A percentile compares a stretch with the other conserved stretches of the same genome.
Evolutionary conservation across 495 filamentous ascomycete genomes (phyloP).

Genomic region (Xylaria sp.): DNA sequence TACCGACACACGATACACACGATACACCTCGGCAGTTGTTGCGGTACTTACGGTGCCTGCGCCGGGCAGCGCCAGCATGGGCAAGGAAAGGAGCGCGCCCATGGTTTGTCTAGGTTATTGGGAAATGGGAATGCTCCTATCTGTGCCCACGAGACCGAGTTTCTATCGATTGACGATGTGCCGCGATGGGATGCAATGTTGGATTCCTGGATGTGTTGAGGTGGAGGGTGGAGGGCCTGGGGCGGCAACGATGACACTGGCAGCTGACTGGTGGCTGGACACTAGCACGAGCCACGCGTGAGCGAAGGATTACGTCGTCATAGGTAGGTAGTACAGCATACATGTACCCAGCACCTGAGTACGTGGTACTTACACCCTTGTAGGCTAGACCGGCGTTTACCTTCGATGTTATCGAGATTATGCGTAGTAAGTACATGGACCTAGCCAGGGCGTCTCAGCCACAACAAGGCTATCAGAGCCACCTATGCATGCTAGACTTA

Average conservation of each 20-base stretch:
- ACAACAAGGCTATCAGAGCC: neutral
- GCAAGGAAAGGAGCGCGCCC: conserved; percentile 91
- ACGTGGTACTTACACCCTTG: no score
- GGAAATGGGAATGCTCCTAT: conserved; percentile 11
- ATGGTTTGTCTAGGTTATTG: conserved; percentile 52
- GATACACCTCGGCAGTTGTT: neutral
- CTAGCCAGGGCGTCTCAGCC: neutral
- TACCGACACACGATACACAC: no score
- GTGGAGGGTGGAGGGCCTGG: neutral
- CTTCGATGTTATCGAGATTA: no score
- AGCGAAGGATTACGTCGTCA: conserved; percentile 2
- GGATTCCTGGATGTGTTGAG: neutral
- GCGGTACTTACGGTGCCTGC: conserved; percentile 74
- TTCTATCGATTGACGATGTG: conserved; percentile 1
- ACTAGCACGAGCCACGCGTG: conserved; percentile 1
- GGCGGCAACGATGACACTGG: neutral
- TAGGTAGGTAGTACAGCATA: neutral
- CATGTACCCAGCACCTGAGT: neutral
- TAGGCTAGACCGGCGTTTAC: no score
- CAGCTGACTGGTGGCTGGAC: neutral
- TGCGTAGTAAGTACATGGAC: no score
- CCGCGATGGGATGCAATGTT: conserved; percentile 1
- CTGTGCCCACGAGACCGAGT: neutral
- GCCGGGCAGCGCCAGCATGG: conserved; percentile 86
- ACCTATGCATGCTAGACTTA: no score